Evolutionary conservation across 2,329 filamentous ascomycete species (phyloP).

Genomic region (Colletotrichum spaethianum): DNA sequence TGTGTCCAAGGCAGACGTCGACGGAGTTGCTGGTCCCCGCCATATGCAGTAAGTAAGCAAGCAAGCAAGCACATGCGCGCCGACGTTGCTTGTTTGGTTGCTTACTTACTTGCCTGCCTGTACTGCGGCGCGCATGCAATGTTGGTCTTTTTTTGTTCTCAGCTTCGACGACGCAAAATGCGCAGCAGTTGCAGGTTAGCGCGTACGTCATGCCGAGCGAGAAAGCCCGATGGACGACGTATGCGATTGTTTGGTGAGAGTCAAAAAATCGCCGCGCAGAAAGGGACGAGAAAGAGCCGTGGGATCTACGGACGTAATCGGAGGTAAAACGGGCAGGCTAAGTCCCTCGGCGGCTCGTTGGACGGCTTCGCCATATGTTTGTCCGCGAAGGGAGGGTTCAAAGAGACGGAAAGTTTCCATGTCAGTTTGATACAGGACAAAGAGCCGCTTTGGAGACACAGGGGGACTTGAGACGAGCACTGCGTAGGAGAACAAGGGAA

Average conservation of each 20-base stretch:
- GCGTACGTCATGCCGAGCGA: background rate
- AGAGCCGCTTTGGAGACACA: constrained; percentile 1
- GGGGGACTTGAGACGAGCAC: constrained; percentile 5
- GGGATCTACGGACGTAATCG: constrained; percentile 1
- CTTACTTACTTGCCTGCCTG: too few species aligned
- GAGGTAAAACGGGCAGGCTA: background rate
- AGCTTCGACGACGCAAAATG: background rate
- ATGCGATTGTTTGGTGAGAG: background rate
- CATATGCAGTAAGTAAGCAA: background rate
- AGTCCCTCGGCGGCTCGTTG: background rate
- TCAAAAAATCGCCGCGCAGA: constrained; percentile 1
- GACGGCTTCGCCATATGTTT: constrained; percentile 2
- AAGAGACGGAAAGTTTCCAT: background rate
- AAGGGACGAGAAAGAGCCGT: background rate
- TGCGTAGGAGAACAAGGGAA: background rate
- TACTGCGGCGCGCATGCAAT: background rate
- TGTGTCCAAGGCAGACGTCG: background rate
- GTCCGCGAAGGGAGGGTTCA: background rate
- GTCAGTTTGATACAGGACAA: background rate
- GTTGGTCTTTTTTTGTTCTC: background rate
- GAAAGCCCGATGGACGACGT: background rate
- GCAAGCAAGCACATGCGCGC: too few species aligned
- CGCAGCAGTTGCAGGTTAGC: background rate
- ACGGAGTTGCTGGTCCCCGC: background rate
- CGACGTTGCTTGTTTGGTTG: too few species aligned